A percentile compares a stretch with the other conserved stretches of the same genome.
Evolutionary conservation across 148 eudicot genomes (phyloP).

Genomic region (Rhododendron ovatum): DNA sequence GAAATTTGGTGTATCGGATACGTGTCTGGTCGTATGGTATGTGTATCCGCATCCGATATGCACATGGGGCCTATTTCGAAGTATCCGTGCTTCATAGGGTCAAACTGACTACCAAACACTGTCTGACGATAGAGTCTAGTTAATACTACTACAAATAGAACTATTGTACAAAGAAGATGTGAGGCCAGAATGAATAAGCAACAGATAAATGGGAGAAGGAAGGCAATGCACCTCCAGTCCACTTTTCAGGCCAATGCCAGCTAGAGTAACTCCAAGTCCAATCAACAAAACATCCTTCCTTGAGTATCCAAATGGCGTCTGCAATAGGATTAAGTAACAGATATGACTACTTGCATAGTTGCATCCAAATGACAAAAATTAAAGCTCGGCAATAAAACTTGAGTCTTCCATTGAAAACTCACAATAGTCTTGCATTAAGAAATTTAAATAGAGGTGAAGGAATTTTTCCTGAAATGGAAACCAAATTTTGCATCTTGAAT

Average conservation of each 20-base stretch:
- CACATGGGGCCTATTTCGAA: background rate
- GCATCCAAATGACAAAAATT: background rate
- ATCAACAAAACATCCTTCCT: conserved; percentile 92
- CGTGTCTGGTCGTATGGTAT: background rate
- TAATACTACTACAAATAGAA: background rate
- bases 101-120: background rate
- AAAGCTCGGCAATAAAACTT: background rate
- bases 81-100: background rate
- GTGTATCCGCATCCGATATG: background rate
- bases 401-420: background rate
- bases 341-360: background rate
- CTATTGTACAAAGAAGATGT: background rate
- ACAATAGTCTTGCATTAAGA: background rate
- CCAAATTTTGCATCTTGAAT: background rate
- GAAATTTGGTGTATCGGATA: background rate
- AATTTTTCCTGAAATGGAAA: background rate
- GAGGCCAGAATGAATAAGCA: background rate
- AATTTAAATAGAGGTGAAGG: background rate
- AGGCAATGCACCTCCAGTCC: conserved; percentile 70
- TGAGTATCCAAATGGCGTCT: conserved; percentile 81
- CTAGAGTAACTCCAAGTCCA: conserved; percentile 72
- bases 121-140: background rate
- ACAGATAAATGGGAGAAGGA: background rate
- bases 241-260: conserved; percentile 70
- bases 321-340: conserved; percentile 14